These are phyloP conservation scores for Rhododendron griersonianum DNA, from an alignment of 148 eudicot genomes.

Conservation along the genomic window DNA sequence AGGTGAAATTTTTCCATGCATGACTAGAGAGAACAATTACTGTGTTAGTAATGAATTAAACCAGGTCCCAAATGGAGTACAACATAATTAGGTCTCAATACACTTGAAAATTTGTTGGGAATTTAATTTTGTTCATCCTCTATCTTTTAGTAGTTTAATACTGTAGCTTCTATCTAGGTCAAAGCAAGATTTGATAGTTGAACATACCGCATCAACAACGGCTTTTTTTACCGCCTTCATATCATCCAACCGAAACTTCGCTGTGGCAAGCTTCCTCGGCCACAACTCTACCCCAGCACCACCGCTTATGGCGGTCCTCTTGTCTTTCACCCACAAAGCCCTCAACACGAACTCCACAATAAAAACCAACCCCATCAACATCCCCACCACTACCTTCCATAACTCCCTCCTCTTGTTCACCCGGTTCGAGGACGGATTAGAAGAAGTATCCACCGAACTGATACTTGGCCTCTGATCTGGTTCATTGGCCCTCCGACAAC, in stretches of 20 bases:
- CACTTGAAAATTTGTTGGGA: no score
- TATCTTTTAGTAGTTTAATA: no score
- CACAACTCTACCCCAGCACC: conserved; percentile 81
- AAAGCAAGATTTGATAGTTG: neutral
- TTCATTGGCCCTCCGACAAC: conserved; percentile 29
- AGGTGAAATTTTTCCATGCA: no score
- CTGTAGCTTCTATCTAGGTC: no score
- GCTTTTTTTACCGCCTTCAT: conserved; percentile 61
- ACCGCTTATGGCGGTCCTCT: conserved; percentile 52
- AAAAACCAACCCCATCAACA: conserved; percentile 46
- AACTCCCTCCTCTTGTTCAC: conserved; percentile 1
- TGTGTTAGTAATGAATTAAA: no score
- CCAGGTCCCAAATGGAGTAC: no score
- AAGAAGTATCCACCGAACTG: conserved; percentile 3
- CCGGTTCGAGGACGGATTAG: conserved; percentile 3
- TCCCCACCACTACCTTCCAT: conserved; percentile 28
- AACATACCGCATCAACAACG: conserved; percentile 49
- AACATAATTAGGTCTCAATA: no score
- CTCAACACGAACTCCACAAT: conserved; percentile 38
- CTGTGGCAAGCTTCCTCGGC: conserved; percentile 62
- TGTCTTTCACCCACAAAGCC: conserved; percentile 48
- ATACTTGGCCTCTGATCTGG: conserved; percentile 18
- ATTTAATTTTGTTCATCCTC: no score
- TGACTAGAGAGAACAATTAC: no score
- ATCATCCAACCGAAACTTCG: conserved; percentile 53